Base-by-base conservation (phyloP, 176 grass and related monocot species). In the Oryza punctata region DNA sequence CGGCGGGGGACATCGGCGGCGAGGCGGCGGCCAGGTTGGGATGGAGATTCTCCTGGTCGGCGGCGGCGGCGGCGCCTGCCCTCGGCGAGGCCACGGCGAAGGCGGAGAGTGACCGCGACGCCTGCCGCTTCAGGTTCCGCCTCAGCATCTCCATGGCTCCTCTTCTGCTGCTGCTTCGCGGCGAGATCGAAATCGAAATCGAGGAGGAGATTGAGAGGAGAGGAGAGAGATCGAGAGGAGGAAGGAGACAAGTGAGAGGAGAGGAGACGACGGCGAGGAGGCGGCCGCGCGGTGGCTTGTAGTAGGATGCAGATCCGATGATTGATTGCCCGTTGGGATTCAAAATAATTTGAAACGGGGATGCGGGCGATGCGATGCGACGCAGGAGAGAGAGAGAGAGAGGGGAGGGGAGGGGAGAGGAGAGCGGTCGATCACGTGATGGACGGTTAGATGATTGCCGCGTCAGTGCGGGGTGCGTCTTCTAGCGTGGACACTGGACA, bases 121-220 rank as follows among this genome's bases (percentile, higher is more conserved):
- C 74, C 79, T 83, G 84, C 38, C 75, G 84, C 84, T 90, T 90
- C 32, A 90, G 80, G 80, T 87, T 90, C 69, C 88, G 68, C 74
- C 29, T 43, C 24, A 90, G 49, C 80, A 79, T 90, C 84, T 90
- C 88, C 88, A 90, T 90, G 67, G 43, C 66, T 76, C 41, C 10
- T 8, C 14, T 8, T 3, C 41, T 54, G 24, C 68, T 67, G 7
- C 13, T 59, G 65, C 65, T 25, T 52, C 1, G n/a, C n/a, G 2
- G 65, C 54, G 2, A 40, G 38, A 71, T 77, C 65, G 6, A 61
- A 3, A 59, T 59, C 54, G 54, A 60, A 21, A 19, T 10, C n/a
- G n/a, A n/a, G n/a, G n/a, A n/a, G 64, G 43, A 45, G 45, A 15
- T 47, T 3, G 65, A 32, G 45, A 67, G 61, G 33, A 63, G 44